A percentile compares a stretch with the other conserved stretches of the same genome.
Evolutionary conservation across 768 basidiomycete species (phyloP).

Genomic region (Lentinula edodes): DNA sequence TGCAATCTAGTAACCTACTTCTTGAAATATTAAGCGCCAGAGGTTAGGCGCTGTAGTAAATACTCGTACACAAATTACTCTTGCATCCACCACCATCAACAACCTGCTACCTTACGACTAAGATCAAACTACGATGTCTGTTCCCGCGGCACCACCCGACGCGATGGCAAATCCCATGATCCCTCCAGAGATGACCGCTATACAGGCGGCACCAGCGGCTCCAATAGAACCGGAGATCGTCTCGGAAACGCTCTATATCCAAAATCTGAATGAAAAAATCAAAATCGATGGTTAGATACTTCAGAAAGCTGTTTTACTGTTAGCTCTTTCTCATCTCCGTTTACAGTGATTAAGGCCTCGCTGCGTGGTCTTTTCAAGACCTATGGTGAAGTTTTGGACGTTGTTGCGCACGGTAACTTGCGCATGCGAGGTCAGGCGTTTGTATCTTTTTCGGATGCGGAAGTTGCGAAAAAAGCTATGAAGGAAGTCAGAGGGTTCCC

Average conservation of each 20-base stretch:
- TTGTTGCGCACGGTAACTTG: slow-evolving; percentile 91
- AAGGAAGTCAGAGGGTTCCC: slow-evolving; percentile 94
- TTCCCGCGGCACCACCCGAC: slow-evolving; percentile 20
- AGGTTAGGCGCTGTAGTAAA: too few relatives aligned
- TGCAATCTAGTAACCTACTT: not conserved
- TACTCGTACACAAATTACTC: too few relatives aligned
- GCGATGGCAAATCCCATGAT: slow-evolving; percentile 17
- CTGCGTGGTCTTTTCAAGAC: slow-evolving; percentile 86
- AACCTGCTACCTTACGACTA: too few relatives aligned
- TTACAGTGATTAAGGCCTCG: slow-evolving; percentile 79
- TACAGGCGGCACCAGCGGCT: not conserved
- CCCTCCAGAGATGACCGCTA: not conserved
- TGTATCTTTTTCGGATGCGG: slow-evolving; percentile 81
- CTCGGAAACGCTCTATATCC: slow-evolving; percentile 90
- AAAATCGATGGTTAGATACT: slow-evolving; percentile 50
- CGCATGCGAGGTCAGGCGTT: slow-evolving; percentile 99
- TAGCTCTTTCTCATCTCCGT: not conserved
- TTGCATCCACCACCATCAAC: too few relatives aligned
- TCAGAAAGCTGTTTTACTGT: too few relatives aligned
- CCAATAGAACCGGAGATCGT: slow-evolving; percentile 37
- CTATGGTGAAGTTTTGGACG: slow-evolving; percentile 90
- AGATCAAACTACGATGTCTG: slow-evolving; percentile 14
- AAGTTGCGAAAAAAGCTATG: slow-evolving; percentile 82
- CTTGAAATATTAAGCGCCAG: too few relatives aligned
- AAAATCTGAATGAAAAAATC: slow-evolving; percentile 94